Conservation (phyloP, 192 early-diverging fungal species). For the Coemansia sp. region DNA sequence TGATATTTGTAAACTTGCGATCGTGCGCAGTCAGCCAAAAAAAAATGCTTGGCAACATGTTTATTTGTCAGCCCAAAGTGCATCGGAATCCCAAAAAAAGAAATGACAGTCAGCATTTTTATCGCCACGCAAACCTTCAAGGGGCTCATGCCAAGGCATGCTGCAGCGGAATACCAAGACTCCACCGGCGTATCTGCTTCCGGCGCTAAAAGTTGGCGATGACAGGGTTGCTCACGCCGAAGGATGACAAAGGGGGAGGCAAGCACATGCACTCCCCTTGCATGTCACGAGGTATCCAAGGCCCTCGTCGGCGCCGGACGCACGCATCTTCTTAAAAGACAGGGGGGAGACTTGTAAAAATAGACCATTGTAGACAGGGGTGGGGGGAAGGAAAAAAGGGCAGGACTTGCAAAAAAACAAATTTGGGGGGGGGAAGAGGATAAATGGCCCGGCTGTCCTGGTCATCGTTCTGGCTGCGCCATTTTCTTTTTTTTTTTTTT, state of each 20-base stretch:
- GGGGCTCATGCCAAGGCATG: neutral
- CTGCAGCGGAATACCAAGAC: neutral
- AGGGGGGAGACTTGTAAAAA: neutral
- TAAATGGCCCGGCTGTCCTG: neutral
- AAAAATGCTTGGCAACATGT: neutral
- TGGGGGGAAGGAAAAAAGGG: neutral
- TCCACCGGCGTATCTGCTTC: neutral
- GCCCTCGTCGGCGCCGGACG: neutral
- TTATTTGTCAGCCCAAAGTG: neutral
- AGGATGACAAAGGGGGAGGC: neutral
- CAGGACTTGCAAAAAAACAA: neutral
- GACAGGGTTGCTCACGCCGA: neutral
- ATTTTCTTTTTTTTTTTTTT: conserved; percentile 32
- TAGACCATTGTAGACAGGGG: neutral
- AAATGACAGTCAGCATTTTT: neutral
- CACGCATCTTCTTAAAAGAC: neutral
- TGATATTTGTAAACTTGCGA: neutral
- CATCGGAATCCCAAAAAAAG: neutral
- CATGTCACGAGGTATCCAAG: neutral
- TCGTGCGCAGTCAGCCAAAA: neutral
- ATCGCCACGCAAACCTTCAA: neutral
- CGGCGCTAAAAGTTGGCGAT: neutral
- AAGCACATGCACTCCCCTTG: conserved; percentile 2
- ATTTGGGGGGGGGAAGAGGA: neutral
- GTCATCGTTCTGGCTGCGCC: conserved; percentile 24